phyloP scores from a whole-genome alignment of 164 flowering plant species.

The Dillenia suffruticosa region DNA sequence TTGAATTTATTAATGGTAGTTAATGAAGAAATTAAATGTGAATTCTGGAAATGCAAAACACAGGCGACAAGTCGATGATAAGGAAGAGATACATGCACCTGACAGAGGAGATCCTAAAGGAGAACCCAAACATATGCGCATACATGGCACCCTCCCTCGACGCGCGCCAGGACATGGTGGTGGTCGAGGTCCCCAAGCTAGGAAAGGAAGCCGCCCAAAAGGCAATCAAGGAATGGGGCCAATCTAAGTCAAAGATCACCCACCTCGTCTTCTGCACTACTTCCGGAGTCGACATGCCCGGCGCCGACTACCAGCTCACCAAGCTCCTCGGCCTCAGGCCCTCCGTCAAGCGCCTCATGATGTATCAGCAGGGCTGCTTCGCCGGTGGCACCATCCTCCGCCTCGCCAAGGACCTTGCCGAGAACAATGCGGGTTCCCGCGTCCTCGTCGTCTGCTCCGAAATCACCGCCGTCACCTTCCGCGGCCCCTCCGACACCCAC shows the following conservation, averaged over 20 bases:
- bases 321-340: constrained; percentile 14
- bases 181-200: constrained; percentile 11
- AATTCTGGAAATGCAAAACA: no score
- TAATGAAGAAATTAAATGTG: no score
- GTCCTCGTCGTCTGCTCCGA: constrained; percentile 19
- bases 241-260: constrained; percentile 14
- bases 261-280: constrained; percentile 15
- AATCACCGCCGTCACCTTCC: constrained; percentile 11
- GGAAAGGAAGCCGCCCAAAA: constrained; percentile 13
- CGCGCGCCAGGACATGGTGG: constrained; percentile 13
- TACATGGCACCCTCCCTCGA: constrained; percentile 17
- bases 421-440: constrained; percentile 17
- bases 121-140: constrained; percentile 2
- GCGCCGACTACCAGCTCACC: constrained; percentile 11
- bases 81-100: constrained; percentile 9
- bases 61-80: constrained; percentile 11
- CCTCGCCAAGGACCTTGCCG: constrained; percentile 19
- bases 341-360: constrained; percentile 9
- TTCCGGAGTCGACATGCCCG: constrained; percentile 18
- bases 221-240: constrained; percentile 14
- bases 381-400: constrained; percentile 14
- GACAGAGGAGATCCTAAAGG: constrained; percentile 4
- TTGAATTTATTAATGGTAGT: no score
- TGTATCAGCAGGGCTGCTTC: constrained; percentile 17
- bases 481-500: constrained; percentile 12